Base-by-base conservation (phyloP, 176 grass and related monocot genomes). In the Miscanthus lutarioriparius region DNA sequence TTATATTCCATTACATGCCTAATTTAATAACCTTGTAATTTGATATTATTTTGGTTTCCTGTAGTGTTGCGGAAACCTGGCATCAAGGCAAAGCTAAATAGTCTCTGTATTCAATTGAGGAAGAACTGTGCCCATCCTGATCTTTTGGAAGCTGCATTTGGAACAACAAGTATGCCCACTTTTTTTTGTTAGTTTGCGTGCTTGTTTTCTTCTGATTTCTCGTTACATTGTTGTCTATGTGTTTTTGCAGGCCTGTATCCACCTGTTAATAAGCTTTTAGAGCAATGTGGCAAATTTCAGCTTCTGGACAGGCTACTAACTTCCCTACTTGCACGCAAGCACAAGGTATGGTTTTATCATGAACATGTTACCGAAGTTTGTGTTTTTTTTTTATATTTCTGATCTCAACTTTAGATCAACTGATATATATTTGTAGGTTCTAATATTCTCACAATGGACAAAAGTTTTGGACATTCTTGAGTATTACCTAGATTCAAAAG, bases 361-460 rank as follows among this genome's bases (percentile, higher is more conserved):
- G 22, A 73, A 8, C 39, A 8, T 32, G 17, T 28, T 83, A 68
- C 28, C 5, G 14, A 15, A 15, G 28, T 2, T 36, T 10, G 1
- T 56, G 44, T 20, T 54, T 8, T 56, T 56, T 9, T 56, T 56
- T 8, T 20, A 8, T 56, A 9, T 54, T 44, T 15, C 2, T 28
- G 35, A 49, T 72, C 2, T 81, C 8, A 81, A 67, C 47, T 80
- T 27, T 59, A 58, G 40, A 77, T 87, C 30, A 68, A 68, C 44
- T 84, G 44, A 44, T 69, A 70, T 20, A 33, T 73, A 64, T 44
- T 74, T 87, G 44, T 77, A 95, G 96, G 96, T 98, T 76, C 72
- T 98, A 59, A 90, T 98, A 83, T 98, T 98, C 84, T 95, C 96
- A 22, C 96, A 98, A 26, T 98, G 89, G 89, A 95, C 96, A 70